Percentiles rank a stretch among this genome's conserved stretches.
Evolutionary conservation across 495 filamentous ascomycete species (phyloP).

Genomic region (Penicillium atrosanguineum): DNA sequence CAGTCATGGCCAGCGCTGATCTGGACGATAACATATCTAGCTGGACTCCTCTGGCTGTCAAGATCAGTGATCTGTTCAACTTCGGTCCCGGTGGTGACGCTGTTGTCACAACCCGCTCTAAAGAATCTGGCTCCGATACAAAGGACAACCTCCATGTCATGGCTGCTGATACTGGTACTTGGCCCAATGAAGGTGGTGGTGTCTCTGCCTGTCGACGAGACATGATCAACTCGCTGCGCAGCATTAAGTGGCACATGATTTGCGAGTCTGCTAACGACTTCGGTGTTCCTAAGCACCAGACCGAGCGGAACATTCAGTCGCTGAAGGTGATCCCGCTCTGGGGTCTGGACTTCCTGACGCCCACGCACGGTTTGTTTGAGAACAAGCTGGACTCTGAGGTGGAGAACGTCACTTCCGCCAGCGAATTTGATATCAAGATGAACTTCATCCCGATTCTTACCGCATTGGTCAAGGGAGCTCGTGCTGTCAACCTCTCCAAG

Average conservation of each 20-base stretch:
- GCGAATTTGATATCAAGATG: conserved; percentile 53
- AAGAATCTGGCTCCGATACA: conserved; percentile 47
- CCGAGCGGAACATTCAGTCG: conserved; percentile 63
- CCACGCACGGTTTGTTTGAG: conserved; percentile 61
- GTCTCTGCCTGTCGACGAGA: conserved; percentile 68
- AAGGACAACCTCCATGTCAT: conserved; percentile 58
- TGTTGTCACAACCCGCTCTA: conserved; percentile 41
- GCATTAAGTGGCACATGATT: conserved; percentile 65
- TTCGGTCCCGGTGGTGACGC: conserved; percentile 64
- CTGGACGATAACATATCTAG: conserved; percentile 57
- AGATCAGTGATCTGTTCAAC: conserved; percentile 60
- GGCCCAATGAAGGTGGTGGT: conserved; percentile 66
- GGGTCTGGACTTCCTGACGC: conserved; percentile 62
- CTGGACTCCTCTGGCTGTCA: conserved; percentile 60
- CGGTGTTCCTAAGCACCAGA: conserved; percentile 64
- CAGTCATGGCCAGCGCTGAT: conserved; percentile 60
- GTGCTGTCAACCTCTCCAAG: conserved; percentile 49
- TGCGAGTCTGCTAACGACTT: conserved; percentile 66
- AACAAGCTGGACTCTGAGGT: conserved; percentile 62
- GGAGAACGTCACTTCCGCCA: conserved; percentile 52
- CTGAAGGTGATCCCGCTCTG: conserved; percentile 65
- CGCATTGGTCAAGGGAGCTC: conserved; percentile 57
- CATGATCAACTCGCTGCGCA: conserved; percentile 60
- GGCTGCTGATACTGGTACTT: conserved; percentile 62
- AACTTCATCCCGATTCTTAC: conserved; percentile 64